Percentiles rank a stretch among this genome's conserved stretches.
Conservation (phyloP, 257 asterid genomes). For the Nicotiana tomentosiformis region DNA sequence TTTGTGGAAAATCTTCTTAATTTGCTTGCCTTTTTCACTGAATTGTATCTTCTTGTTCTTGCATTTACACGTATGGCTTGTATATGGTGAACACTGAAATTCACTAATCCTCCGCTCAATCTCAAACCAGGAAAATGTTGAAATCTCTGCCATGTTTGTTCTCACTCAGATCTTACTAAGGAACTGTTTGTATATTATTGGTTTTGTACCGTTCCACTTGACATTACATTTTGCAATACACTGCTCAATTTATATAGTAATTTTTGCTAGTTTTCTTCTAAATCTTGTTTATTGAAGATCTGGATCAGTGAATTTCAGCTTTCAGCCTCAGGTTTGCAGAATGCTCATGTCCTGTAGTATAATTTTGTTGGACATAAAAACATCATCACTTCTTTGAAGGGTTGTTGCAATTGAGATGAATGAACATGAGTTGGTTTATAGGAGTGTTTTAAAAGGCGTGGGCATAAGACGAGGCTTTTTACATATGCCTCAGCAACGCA, state of each 20-base stretch:
- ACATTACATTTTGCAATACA: neutral
- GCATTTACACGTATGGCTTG: neutral
- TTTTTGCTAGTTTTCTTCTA: neutral
- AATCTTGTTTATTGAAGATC: neutral
- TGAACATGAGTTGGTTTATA: too few relatives aligned
- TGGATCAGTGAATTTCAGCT: neutral
- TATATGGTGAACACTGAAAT: neutral
- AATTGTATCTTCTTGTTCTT: neutral
- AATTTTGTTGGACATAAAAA: neutral
- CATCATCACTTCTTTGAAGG: neutral
- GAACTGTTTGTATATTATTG: neutral
- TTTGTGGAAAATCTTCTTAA: neutral
- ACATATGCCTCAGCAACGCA: too few relatives aligned
- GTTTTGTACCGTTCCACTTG: neutral
- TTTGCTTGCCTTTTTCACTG: neutral
- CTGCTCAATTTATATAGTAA: neutral
- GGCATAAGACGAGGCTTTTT: too few relatives aligned
- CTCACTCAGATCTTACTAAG: neutral
- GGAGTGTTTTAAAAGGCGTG: too few relatives aligned
- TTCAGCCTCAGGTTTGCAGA: neutral
- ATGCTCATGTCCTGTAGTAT: neutral
- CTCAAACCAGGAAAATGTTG: neutral
- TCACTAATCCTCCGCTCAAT: neutral
- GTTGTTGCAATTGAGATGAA: neutral
- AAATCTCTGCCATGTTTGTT: neutral